Evolutionary conservation across 192 early-diverging fungal species (phyloP).

Genomic region (Umbelopsis vinacea): DNA sequence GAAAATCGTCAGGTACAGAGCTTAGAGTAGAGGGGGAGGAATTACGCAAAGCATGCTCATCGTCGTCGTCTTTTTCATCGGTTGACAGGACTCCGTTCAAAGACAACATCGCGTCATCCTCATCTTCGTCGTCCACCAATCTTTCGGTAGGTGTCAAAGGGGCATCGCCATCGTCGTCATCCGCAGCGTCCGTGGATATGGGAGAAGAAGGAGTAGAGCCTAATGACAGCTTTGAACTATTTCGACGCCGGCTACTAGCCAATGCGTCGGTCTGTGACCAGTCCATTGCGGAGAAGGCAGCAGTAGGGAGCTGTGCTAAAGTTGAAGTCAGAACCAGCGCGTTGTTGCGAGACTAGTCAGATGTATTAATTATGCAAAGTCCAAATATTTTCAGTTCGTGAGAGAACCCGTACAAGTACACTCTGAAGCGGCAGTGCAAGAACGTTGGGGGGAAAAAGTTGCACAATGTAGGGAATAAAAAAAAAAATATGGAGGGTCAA

Average conservation of each 20-base stretch:
- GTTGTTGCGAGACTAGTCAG: conserved; percentile 15
- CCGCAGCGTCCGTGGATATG: conserved; percentile 18
- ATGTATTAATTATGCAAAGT: background rate
- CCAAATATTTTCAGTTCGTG: background rate
- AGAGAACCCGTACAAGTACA: conserved; percentile 8
- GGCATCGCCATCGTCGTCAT: conserved; percentile 32
- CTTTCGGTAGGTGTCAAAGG: conserved; percentile 38
- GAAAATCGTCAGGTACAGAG: conserved; percentile 47
- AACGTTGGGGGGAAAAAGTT: background rate
- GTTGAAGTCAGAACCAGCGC: conserved; percentile 22
- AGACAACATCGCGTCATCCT: conserved; percentile 25
- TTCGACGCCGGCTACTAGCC: conserved; percentile 21
- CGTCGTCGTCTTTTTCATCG: conserved; percentile 31
- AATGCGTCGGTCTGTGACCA: conserved; percentile 25
- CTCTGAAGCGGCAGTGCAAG: background rate
- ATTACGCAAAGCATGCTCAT: conserved; percentile 30
- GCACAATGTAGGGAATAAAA: conserved; percentile 1
- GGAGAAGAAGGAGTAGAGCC: conserved; percentile 39
- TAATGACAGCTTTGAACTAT: conserved; percentile 40
- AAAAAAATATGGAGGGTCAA: conserved; percentile 11
- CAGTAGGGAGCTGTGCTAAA: conserved; percentile 19
- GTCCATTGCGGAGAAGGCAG: conserved; percentile 22
- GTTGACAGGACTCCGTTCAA: conserved; percentile 26
- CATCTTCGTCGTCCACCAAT: conserved; percentile 36
- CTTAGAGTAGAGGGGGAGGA: conserved; percentile 41